Evolutionary conservation across 1,284 basidiomycete species (phyloP).

Genomic region (Leccinum pachyderme): DNA sequence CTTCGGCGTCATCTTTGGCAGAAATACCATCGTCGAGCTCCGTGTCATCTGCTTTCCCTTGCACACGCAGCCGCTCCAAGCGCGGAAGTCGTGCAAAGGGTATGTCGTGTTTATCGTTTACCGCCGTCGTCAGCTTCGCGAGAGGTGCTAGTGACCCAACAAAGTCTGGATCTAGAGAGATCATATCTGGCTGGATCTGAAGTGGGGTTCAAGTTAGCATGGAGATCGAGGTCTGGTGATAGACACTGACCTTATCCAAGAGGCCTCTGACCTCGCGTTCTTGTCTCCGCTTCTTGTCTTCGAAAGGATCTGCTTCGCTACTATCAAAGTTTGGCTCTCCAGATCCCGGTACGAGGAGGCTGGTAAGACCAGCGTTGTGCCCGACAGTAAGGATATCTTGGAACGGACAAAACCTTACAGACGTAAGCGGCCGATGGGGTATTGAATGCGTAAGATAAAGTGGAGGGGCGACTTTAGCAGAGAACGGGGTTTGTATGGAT

Average conservation of each 20-base stretch:
- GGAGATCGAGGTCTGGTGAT: neutral
- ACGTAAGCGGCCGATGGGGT: constrained; percentile 64
- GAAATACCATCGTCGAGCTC: constrained; percentile 42
- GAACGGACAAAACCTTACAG: constrained; percentile 84
- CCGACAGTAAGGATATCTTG: constrained; percentile 87
- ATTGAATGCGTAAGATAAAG: constrained; percentile 86
- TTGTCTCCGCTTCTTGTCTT: constrained; percentile 76
- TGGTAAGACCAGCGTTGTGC: constrained; percentile 75
- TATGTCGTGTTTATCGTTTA: constrained; percentile 50
- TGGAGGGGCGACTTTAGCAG: constrained; percentile 58
- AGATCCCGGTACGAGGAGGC: constrained; percentile 85
- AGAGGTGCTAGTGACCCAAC: constrained; percentile 70
- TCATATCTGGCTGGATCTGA: constrained; percentile 90
- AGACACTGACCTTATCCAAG: constrained; percentile 75
- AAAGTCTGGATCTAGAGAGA: constrained; percentile 86
- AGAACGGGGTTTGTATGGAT: constrained; percentile 55
- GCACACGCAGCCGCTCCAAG: constrained; percentile 65
- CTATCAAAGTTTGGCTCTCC: constrained; percentile 97
- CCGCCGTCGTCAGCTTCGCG: constrained; percentile 56
- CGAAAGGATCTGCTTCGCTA: constrained; percentile 92
- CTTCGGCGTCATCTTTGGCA: constrained; percentile 38
- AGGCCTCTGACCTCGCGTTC: constrained; percentile 92
- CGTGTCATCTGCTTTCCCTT: constrained; percentile 72
- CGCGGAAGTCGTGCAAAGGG: constrained; percentile 74
- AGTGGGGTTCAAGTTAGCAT: constrained; percentile 2